Conservation (phyloP, 2,329 filamentous ascomycete species). For the Fusarium verrucosum region DNA sequence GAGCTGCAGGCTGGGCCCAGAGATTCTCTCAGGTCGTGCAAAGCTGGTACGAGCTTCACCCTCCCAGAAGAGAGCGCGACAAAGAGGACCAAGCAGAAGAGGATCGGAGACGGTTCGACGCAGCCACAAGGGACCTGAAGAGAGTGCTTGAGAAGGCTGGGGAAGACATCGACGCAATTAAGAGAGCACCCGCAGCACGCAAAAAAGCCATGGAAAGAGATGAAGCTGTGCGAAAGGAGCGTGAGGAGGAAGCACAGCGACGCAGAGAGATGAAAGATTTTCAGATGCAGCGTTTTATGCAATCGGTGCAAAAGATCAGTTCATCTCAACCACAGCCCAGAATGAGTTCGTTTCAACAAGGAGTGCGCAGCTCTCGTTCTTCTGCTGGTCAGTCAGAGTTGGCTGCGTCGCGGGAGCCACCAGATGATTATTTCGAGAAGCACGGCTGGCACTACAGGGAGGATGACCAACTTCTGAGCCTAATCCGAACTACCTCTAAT, state of each 20-base stretch:
- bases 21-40: constrained; percentile 26
- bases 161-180: constrained; percentile 2
- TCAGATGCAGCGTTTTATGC: constrained; percentile 35
- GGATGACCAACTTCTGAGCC: constrained; percentile 41
- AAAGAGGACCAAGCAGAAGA: background rate
- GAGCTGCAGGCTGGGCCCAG: constrained; percentile 26
- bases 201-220: constrained; percentile 13
- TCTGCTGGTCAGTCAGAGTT: background rate
- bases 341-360: background rate
- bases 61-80: background rate
- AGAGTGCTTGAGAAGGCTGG: constrained; percentile 20
- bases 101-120: constrained; percentile 9
- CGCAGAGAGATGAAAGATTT: background rate
- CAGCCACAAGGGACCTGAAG: background rate
- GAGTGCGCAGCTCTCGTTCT: constrained; percentile 3
- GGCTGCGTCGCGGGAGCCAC: background rate
- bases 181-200: constrained; percentile 1
- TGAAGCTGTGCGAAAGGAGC: constrained; percentile 1
- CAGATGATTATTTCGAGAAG: constrained; percentile 31
- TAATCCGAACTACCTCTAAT: constrained; percentile 34
- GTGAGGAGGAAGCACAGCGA: constrained; percentile 3
- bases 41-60: constrained; percentile 19
- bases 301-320: constrained; percentile 24
- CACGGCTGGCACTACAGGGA: constrained; percentile 43
- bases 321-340: background rate